Conservation (phyloP, 768 basidiomycete species). For the Panaeolus papilionaceus region DNA sequence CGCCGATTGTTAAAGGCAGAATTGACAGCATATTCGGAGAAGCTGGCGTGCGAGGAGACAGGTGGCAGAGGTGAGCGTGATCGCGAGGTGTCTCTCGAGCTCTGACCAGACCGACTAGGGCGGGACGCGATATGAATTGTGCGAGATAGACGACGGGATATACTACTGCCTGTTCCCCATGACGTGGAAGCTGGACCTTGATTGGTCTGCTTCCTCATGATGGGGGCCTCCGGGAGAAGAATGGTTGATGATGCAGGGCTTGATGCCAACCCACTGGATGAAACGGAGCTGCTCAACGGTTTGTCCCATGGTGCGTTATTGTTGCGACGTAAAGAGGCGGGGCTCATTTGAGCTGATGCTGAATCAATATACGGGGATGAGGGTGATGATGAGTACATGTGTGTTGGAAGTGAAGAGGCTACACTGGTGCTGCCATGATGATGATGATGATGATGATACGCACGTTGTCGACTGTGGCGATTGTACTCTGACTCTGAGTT, state of each 20-base stretch:
- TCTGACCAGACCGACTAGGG: constrained; percentile 74
- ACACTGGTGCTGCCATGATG: constrained; percentile 30
- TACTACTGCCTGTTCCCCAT: constrained; percentile 60
- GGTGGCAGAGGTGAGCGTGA: constrained; percentile 92
- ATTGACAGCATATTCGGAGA: constrained; percentile 56
- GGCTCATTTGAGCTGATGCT: constrained; percentile 67
- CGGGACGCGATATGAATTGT: constrained; percentile 79
- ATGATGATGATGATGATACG: constrained; percentile 51
- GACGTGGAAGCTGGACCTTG: constrained; percentile 50
- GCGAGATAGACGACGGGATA: constrained; percentile 85
- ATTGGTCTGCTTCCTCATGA: constrained; percentile 68
- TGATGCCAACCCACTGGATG: constrained; percentile 59
- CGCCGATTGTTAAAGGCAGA: constrained; percentile 64
- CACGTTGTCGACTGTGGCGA: constrained; percentile 78
- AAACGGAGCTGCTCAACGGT: constrained; percentile 58
- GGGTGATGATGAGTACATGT: constrained; percentile 56
- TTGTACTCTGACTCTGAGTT: constrained; percentile 75
- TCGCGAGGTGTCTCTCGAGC: constrained; percentile 93
- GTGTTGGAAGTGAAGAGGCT: constrained; percentile 50
- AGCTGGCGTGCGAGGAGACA: constrained; percentile 65
- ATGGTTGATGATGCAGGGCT: constrained; percentile 68
- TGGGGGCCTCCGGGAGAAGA: constrained; percentile 65
- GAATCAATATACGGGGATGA: constrained; percentile 65
- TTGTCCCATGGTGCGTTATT: constrained; percentile 72
- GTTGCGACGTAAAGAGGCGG: constrained; percentile 72